Evolutionary conservation across 805 yeast species (phyloP), one percentile per base, ranked within the genome.

Genomic region (Candida qinlingensis): DNA sequence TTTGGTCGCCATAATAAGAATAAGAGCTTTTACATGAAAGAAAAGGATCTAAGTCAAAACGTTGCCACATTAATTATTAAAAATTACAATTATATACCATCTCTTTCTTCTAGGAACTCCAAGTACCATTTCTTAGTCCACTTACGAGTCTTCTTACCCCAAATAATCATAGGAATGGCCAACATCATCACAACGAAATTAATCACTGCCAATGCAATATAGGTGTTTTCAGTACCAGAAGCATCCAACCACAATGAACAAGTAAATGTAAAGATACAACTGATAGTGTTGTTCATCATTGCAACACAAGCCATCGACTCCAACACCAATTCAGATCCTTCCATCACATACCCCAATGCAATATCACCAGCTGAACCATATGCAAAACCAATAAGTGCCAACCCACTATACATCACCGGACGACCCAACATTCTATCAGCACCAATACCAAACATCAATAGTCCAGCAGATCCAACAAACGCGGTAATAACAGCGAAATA

Each of bases 291-390:
- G 63, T 82, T 82, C 57, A 83, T 81, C 47, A 81, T 74, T 26
- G 73, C 68, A 28, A 83, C 85, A 48, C 87, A 85, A 28, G 81
- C 81, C 86, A 83, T 81, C 55, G 85, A 83, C 64, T 82, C 87
- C 54, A 82, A 68, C 47, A 82, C 80, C 76, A 82, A 76, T 41
- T 80, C 87, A 1, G 87, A 87, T 53, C 82, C 83, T 54, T 80
- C 85, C 85, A 82, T 81, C 52, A 80, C 67, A 50, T 82, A 82
- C 1, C 80, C 73, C 80, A 83, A 76, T 36, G 85, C 81, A 45
- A 81, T 78, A 61, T 84, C 89, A 60, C 87, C 87, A 11, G 84
- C 76, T 45, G 84, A 77, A 59, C 87, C 87, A 69, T 81, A 82
- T 1, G 86, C 83, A 51, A 81, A 79, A 0, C 87, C 87, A 51